Conservation (phyloP, 331 rosid genomes). For the Acacia pycnantha region DNA sequence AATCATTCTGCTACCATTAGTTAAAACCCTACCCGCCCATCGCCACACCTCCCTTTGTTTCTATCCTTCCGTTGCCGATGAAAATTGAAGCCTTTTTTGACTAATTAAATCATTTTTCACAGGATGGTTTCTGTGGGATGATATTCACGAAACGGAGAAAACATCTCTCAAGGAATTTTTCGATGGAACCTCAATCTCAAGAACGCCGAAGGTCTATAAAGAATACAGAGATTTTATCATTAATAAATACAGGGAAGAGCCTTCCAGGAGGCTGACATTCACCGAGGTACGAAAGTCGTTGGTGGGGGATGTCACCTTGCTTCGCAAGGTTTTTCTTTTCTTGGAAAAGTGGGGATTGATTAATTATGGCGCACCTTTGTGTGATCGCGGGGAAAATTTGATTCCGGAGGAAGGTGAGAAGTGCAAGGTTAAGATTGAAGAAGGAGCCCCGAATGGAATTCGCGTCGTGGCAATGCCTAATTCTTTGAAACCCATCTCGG, state of each 20-base stretch:
- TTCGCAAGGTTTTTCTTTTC: slow-evolving; percentile 70
- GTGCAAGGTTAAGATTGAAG: slow-evolving; percentile 61
- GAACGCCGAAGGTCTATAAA: slow-evolving; percentile 74
- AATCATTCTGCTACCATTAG: not conserved
- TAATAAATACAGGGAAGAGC: slow-evolving; percentile 86
- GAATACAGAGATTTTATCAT: slow-evolving; percentile 88
- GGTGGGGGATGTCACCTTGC: slow-evolving; percentile 83
- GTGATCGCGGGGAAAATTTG: slow-evolving; percentile 17
- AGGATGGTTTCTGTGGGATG: slow-evolving; percentile 61
- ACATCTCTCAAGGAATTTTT: slow-evolving; percentile 65
- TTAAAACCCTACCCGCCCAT: slow-evolving; percentile 8
- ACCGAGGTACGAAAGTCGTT: slow-evolving; percentile 82
- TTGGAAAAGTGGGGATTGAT: slow-evolving; percentile 80
- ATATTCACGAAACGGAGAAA: slow-evolving; percentile 79
- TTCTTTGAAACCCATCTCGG: slow-evolving; percentile 64
- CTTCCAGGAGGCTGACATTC: slow-evolving; percentile 78
- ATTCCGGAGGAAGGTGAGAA: slow-evolving; percentile 38
- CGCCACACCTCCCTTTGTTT: not conserved
- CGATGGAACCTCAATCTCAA: slow-evolving; percentile 64
- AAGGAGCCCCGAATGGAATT: slow-evolving; percentile 75
- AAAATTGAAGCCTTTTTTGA: not conserved
- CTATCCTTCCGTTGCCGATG: not conserved
- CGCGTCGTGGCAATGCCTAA: slow-evolving; percentile 80
- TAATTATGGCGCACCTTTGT: slow-evolving; percentile 54
- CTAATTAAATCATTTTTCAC: not conserved